A percentile compares a stretch with the other conserved stretches of the same genome.
Conservation (phyloP, 75 land plant species). For the Ceratopteris richardii region DNA sequence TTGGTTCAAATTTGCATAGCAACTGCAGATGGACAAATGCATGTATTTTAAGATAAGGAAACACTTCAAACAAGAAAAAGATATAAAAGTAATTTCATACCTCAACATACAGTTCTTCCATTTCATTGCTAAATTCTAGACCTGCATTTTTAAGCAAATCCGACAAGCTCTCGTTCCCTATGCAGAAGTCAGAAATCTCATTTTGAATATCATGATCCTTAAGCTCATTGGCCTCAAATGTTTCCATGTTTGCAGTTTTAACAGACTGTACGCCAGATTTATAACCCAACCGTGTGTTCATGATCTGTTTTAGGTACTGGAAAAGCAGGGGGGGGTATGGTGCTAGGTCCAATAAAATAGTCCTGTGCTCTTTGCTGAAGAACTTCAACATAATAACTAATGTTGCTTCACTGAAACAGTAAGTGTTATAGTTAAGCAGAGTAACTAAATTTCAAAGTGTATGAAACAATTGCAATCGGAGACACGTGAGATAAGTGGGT, state of each 20-base stretch:
- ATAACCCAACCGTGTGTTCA: constrained; percentile 59
- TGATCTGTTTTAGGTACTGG: constrained; percentile 69
- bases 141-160: constrained; percentile 46
- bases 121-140: constrained; percentile 71
- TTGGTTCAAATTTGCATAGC: constrained; percentile 73
- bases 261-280: constrained; percentile 8
- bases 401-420: constrained; percentile 57
- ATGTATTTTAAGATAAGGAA: too few species aligned
- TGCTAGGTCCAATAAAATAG: constrained; percentile 45
- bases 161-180: constrained; percentile 26
- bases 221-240: too few species aligned
- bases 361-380: constrained; percentile 39
- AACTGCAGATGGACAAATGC: constrained; percentile 81
- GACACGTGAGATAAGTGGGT: too few species aligned
- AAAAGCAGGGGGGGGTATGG: constrained; percentile 64
- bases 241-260: too few species aligned
- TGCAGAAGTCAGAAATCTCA: not conserved
- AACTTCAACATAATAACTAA: constrained; percentile 62
- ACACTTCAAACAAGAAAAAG: not conserved
- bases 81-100: too few species aligned
- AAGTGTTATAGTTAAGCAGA: constrained; percentile 1
- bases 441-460: not conserved
- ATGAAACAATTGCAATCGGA: too few species aligned
- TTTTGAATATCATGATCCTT: not conserved
- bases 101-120: constrained; percentile 83